Evolutionary conservation across 2,329 filamentous ascomycete genomes (phyloP), one percentile per base, ranked within the genome.

Genomic region (Botryotinia convoluta): DNA sequence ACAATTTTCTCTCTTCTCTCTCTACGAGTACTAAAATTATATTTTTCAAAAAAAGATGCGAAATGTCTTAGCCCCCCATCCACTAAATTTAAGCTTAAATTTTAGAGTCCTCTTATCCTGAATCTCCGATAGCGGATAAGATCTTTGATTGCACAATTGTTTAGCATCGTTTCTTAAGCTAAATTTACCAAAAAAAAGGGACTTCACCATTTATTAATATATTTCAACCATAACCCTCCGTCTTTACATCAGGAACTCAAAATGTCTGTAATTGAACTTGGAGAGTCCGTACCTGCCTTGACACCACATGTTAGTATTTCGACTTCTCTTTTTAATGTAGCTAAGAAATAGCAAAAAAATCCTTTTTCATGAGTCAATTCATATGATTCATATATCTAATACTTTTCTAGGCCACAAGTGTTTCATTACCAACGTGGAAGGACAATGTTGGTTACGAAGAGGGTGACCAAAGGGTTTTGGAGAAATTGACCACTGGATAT

Each of bases 391-490:
- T 62, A 18, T 54, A 12, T 63, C 54, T 35, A 65, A 72, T 37
- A 35, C 42, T 60, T 32, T n/a, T n/a, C 67, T 64, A 98, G 95
- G 96, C 95, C 76, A 93, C 98, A 77, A 98, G 95, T 82, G 95
- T 98, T 60, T 98, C 96, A 26, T 85, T 99, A 39, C 96, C 96
- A 57, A 97, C 94, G 83, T 99, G 96, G 96, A 87, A 87, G 77
- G 87, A 94, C 77, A 98, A 97, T 79, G 86, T 99, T 57, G 95
- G 90, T 59, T 99, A 99, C 80, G 96, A 99, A 82, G 94, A 99
- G 82, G 95, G 94, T 69, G 88, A 97, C 81, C 85, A 91, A 73
- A 96, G 93, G 91, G 93, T 99, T n/a, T 76, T 96, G 29, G 88
- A 87, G 75, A 92, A 91, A 80, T 92, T 99, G 94, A 87, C 89